Conservation (phyloP, 1,139 yeast species). For the Debaryomyces sp. region DNA sequence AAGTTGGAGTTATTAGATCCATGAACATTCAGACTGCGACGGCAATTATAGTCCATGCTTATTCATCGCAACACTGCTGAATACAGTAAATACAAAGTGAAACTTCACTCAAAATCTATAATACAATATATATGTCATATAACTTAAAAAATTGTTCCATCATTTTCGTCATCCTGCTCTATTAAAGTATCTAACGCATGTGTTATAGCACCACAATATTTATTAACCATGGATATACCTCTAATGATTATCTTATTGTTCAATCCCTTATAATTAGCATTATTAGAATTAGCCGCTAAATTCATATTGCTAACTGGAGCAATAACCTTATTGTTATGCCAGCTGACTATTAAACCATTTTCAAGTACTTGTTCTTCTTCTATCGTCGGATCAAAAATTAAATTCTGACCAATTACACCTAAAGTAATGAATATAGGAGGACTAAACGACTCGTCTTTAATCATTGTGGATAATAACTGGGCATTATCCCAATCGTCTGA, state of each 20-base stretch:
- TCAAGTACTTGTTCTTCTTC: slow-evolving; percentile 89
- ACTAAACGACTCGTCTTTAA: slow-evolving; percentile 36
- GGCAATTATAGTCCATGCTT: slow-evolving; percentile 90
- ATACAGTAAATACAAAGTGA: slow-evolving; percentile 1
- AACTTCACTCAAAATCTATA: slow-evolving; percentile 1
- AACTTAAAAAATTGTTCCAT: slow-evolving; percentile 29
- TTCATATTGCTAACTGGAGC: slow-evolving; percentile 65
- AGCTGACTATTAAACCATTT: slow-evolving; percentile 74
- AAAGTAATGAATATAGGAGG: slow-evolving; percentile 80
- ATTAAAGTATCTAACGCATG: slow-evolving; percentile 43
- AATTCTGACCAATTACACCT: slow-evolving; percentile 70
- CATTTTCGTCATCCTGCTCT: slow-evolving; percentile 38
- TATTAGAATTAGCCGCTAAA: slow-evolving; percentile 46
- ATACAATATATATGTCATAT: slow-evolving; percentile 5
- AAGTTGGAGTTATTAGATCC: slow-evolving; percentile 87
- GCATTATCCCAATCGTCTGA: slow-evolving; percentile 83
- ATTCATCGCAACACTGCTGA: slow-evolving; percentile 71
- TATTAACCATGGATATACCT: slow-evolving; percentile 33
- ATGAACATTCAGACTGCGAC: slow-evolving; percentile 98
- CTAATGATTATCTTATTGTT: slow-evolving; percentile 28
- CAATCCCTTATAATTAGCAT: slow-evolving; percentile 45
- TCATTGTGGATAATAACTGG: slow-evolving; percentile 40
- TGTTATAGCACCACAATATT: slow-evolving; percentile 38
- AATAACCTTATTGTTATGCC: slow-evolving; percentile 63
- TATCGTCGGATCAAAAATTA: slow-evolving; percentile 78